A percentile compares a stretch with the other conserved stretches of the same genome.
Evolutionary conservation across 768 basidiomycete species (phyloP).

Genomic region (Macrolepiota dolichaula): DNA sequence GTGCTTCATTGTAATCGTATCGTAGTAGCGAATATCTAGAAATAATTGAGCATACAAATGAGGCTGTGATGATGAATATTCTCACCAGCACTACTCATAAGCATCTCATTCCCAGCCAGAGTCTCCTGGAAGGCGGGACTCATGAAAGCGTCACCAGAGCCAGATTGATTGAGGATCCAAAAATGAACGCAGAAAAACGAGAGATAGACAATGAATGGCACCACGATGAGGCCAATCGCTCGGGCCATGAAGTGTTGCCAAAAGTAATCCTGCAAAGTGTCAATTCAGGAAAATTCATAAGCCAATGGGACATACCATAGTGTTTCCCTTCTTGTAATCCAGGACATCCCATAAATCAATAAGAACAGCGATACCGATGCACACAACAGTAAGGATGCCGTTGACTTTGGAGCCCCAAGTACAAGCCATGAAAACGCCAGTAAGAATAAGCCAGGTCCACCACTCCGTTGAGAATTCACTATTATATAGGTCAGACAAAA

Average conservation of each 20-base stretch:
- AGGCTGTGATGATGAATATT: background rate
- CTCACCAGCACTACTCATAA: conserved; percentile 88
- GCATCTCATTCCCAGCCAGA: conserved; percentile 84
- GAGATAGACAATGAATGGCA: conserved; percentile 90
- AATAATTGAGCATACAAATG: conserved; percentile 1
- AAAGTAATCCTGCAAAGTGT: conserved; percentile 69
- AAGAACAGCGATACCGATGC: conserved; percentile 87
- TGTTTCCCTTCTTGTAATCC: conserved; percentile 73
- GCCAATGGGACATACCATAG: conserved; percentile 54
- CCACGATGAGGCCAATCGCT: conserved; percentile 75
- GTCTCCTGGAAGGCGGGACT: conserved; percentile 98
- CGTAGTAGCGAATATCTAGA: conserved; percentile 92
- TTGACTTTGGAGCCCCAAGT: conserved; percentile 99
- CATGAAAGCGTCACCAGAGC: conserved; percentile 96
- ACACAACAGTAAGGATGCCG: conserved; percentile 84
- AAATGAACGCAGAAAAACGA: conserved; percentile 98
- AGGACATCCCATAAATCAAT: conserved; percentile 95
- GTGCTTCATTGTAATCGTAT: conserved; percentile 83
- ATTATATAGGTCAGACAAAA: conserved; percentile 11
- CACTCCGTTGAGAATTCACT: conserved; percentile 88
- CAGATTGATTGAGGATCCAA: conserved; percentile 79
- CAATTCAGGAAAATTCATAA: conserved; percentile 1
- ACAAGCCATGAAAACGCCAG: conserved; percentile 92
- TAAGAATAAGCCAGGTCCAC: conserved; percentile 93
- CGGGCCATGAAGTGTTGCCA: conserved; percentile 86